Conservation (phyloP, 441 rosid genomes). For the Jatropha multifida region DNA sequence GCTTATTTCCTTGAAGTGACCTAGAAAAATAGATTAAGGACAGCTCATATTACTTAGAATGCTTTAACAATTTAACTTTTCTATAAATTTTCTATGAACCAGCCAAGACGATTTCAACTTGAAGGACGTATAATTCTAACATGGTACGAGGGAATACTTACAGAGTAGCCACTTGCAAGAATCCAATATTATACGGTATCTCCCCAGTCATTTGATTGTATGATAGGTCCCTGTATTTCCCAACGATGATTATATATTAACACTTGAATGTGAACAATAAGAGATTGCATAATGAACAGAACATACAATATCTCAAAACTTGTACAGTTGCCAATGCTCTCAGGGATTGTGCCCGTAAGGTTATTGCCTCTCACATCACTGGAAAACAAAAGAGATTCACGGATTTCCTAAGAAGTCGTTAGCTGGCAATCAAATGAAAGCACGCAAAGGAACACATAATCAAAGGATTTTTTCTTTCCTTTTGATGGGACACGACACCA, state of each 20-base stretch:
- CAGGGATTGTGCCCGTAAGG: slow-evolving; percentile 77
- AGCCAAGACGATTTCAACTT: not conserved
- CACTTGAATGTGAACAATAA: not conserved
- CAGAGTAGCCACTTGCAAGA: slow-evolving; percentile 98
- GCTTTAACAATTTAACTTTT: not conserved
- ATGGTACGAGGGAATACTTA: slow-evolving; percentile 29
- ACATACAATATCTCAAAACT: slow-evolving; percentile 89
- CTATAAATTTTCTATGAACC: not conserved
- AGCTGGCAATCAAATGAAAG: not conserved
- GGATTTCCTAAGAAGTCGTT: too few species aligned
- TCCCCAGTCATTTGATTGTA: slow-evolving; percentile 79
- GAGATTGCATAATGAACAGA: too few species aligned
- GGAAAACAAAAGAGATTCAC: not conserved
- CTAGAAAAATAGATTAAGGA: slow-evolving; percentile 28
- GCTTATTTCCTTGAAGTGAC: slow-evolving; percentile 85
- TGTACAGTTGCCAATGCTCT: slow-evolving; percentile 88
- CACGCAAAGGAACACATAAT: not conserved
- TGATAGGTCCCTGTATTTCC: slow-evolving; percentile 65
- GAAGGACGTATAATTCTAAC: not conserved
- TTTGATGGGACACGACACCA: too few species aligned
- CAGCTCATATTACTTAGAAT: not conserved
- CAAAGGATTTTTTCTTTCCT: not conserved
- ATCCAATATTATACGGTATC: slow-evolving; percentile 89
- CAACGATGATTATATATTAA: not conserved
- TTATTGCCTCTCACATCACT: slow-evolving; percentile 96